phyloP scores from a whole-genome alignment of 2,329 filamentous ascomycete genomes.

The Sporothrix dimorphospora region DNA sequence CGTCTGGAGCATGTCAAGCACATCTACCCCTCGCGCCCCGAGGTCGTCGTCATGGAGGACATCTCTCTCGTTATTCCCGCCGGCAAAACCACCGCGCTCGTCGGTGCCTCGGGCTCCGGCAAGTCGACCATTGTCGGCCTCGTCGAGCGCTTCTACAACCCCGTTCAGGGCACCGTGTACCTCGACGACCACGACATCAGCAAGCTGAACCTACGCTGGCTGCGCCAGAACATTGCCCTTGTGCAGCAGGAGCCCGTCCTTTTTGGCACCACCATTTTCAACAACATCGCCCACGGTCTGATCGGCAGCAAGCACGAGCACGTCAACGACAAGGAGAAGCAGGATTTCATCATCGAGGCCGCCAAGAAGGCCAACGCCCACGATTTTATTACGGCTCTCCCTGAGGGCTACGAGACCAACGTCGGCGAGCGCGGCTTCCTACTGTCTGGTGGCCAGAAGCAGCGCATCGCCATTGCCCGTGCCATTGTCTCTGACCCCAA shows the following conservation, averaged over 20 bases:
- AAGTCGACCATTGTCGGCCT: slow-evolving; percentile 95
- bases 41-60: slow-evolving; percentile 84
- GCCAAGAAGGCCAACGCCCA: slow-evolving; percentile 92
- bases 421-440: slow-evolving; percentile 95
- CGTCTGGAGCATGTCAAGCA: slow-evolving; percentile 83
- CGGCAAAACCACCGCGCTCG: slow-evolving; percentile 89
- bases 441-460: slow-evolving; percentile 92
- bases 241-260: slow-evolving; percentile 93
- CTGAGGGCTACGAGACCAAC: slow-evolving; percentile 88
- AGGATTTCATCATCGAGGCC: slow-evolving; percentile 73
- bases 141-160: slow-evolving; percentile 92
- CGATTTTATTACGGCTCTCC: slow-evolving; percentile 80
- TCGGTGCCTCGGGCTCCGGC: slow-evolving; percentile 90
- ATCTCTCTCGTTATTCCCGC: slow-evolving; percentile 80
- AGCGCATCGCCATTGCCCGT: slow-evolving; percentile 91
- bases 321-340: slow-evolving; percentile 67
- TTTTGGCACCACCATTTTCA: slow-evolving; percentile 85
- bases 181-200: slow-evolving; percentile 83
- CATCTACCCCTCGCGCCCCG: slow-evolving; percentile 91
- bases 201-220: slow-evolving; percentile 83
- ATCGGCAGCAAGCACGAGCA: slow-evolving; percentile 80
- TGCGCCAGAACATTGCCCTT: slow-evolving; percentile 87
- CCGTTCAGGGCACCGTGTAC: slow-evolving; percentile 75
- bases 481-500: slow-evolving; percentile 90
- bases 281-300: slow-evolving; percentile 88